Conservation (phyloP, 441 rosid species). For the Gossypium gossypioides region DNA sequence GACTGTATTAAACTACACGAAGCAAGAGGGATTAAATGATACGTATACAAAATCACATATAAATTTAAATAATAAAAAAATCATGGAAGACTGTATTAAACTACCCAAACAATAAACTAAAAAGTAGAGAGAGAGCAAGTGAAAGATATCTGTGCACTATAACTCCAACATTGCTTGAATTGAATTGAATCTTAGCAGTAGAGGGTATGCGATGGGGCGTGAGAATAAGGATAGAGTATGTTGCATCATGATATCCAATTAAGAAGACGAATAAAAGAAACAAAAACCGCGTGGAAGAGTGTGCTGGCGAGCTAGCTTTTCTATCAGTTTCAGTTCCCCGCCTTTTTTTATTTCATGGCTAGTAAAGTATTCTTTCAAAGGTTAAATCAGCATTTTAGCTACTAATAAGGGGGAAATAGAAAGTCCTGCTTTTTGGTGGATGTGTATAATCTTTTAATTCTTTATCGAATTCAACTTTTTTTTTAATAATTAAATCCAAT, state of each 20-base stretch:
- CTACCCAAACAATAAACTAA: background rate
- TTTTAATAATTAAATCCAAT: no score
- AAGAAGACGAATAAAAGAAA: background rate
- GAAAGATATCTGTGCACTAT: background rate
- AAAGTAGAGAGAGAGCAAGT: background rate
- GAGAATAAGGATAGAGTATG: background rate
- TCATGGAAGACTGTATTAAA: no score
- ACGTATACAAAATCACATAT: background rate
- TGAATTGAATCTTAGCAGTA: background rate
- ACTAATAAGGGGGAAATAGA: no score
- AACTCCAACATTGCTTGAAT: background rate
- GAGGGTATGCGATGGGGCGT: background rate
- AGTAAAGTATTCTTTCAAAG: no score
- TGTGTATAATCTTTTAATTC: no score
- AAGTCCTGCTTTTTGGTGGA: no score
- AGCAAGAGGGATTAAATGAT: background rate
- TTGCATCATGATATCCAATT: background rate
- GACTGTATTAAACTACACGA: constrained; percentile 18
- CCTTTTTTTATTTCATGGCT: no score
- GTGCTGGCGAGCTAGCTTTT: background rate
- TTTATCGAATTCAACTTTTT: no score
- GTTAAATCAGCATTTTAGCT: no score
- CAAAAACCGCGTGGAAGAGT: background rate
- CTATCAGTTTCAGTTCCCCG: background rate
- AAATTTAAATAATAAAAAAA: background rate